These are phyloP conservation scores for Tuber brumale DNA, from an alignment of 495 filamentous ascomycete species.

Conservation along the genomic window DNA sequence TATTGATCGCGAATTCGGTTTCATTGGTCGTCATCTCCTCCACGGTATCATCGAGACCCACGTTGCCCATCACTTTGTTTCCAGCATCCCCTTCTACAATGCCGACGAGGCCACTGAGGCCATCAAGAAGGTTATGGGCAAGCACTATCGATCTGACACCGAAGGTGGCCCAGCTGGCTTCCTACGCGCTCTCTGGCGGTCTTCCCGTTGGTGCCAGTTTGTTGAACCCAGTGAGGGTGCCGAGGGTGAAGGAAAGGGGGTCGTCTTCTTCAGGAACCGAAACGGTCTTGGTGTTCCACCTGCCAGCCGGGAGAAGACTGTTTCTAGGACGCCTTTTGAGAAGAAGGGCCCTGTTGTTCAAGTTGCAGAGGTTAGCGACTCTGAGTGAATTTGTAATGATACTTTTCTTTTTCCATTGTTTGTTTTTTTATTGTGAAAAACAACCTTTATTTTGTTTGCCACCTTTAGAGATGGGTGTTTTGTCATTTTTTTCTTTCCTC, in stretches of 20 bases:
- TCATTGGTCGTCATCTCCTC: slow-evolving; percentile 76
- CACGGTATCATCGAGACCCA: slow-evolving; percentile 91
- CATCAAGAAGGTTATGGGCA: slow-evolving; percentile 75
- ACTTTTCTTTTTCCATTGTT: slow-evolving; percentile 6
- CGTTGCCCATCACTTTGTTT: slow-evolving; percentile 82
- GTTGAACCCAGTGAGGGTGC: slow-evolving; percentile 63
- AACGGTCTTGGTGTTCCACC: slow-evolving; percentile 68
- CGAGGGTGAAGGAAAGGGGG: slow-evolving; percentile 56
- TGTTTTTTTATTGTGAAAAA: slow-evolving; percentile 11
- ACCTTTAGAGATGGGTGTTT: slow-evolving; percentile 1
- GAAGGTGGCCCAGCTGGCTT: slow-evolving; percentile 58
- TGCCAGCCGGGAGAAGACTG: slow-evolving; percentile 18
- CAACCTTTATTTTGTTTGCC: background rate
- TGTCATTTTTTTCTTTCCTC: background rate
- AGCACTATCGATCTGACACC: slow-evolving; percentile 67
- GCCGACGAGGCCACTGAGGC: slow-evolving; percentile 81
- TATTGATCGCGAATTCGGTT: slow-evolving; percentile 83
- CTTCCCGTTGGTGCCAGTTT: slow-evolving; percentile 68
- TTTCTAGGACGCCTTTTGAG: background rate
- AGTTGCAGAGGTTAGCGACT: slow-evolving; percentile 27
- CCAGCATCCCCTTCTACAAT: slow-evolving; percentile 82
- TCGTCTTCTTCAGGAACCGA: slow-evolving; percentile 67
- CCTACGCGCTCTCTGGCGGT: slow-evolving; percentile 57
- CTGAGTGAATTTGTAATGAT: slow-evolving; percentile 20
- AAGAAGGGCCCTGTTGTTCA: slow-evolving; percentile 22